These are phyloP conservation scores for Blastocladiella emersonii DNA, from an alignment of 371 early-diverging fungal species.

Conservation along the genomic window DNA sequence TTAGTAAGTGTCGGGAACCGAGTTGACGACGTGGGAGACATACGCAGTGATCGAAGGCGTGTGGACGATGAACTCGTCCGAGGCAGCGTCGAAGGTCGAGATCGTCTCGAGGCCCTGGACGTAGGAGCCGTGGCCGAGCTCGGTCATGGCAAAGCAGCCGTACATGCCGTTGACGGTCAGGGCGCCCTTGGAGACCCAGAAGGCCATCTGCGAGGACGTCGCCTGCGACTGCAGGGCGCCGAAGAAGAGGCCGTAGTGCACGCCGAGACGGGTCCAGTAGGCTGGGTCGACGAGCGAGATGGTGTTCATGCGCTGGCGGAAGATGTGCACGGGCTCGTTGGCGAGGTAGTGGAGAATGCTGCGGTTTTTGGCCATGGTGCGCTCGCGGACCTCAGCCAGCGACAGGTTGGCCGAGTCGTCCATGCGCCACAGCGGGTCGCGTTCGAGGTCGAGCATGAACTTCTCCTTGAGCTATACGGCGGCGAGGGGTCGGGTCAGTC, in stretches of 20 bases:
- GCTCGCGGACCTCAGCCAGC: constrained; percentile 61
- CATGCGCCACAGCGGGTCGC: constrained; percentile 73
- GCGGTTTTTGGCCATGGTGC: constrained; percentile 67
- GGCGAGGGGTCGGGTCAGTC: too few species aligned
- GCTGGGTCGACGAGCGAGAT: constrained; percentile 70
- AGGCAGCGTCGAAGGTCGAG: constrained; percentile 69
- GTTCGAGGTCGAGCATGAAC: constrained; percentile 74
- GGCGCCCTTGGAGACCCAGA: constrained; percentile 82
- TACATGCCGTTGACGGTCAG: constrained; percentile 59
- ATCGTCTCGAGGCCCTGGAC: constrained; percentile 86
- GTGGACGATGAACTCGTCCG: constrained; percentile 59
- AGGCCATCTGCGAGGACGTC: constrained; percentile 65
- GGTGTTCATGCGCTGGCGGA: constrained; percentile 66
- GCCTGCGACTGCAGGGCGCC: constrained; percentile 79
- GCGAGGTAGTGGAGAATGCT: constrained; percentile 57
- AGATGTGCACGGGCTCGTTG: constrained; percentile 55
- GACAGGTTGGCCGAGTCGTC: constrained; percentile 64
- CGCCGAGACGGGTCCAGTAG: constrained; percentile 75
- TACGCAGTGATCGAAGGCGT: neutral
- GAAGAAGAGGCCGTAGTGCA: constrained; percentile 58
- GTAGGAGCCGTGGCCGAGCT: constrained; percentile 57
- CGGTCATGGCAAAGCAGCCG: constrained; percentile 70
- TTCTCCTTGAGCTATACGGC: constrained; percentile 53
- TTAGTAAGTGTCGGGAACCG: too few species aligned
- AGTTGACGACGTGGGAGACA: too few species aligned